These are phyloP conservation scores for Adansonia grandidieri DNA, from an alignment of 441 rosid species.

Conservation along the genomic window DNA sequence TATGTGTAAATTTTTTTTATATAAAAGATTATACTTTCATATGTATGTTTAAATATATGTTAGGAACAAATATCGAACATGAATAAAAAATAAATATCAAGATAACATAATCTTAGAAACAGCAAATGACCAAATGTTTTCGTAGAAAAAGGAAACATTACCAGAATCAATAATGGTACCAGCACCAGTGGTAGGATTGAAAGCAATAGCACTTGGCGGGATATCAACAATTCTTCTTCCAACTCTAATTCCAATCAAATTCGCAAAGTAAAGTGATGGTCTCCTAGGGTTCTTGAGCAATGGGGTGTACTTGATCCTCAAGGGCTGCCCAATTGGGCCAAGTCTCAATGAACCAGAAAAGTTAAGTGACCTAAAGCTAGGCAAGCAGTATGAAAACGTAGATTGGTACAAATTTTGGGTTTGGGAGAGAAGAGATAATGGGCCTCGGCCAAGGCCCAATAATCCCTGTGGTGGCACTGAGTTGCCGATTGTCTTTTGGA, in stretches of 20 bases:
- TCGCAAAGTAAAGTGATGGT: conserved; percentile 85
- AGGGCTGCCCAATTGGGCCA: conserved; percentile 78
- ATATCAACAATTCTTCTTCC: conserved; percentile 75
- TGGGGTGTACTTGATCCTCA: conserved; percentile 74
- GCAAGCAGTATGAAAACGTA: conserved; percentile 91
- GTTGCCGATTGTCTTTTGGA: conserved; percentile 61
- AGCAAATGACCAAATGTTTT: neutral
- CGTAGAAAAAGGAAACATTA: conserved; percentile 25
- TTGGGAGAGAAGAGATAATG: conserved; percentile 79
- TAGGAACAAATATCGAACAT: no score
- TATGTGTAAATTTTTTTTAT: no score
- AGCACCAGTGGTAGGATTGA: conserved; percentile 74
- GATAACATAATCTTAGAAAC: no score
- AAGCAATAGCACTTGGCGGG: conserved; percentile 67
- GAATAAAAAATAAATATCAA: no score
- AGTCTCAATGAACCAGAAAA: conserved; percentile 88
- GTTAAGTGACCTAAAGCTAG: conserved; percentile 67
- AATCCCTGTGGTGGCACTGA: conserved; percentile 86
- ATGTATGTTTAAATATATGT: no score
- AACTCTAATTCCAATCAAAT: conserved; percentile 67
- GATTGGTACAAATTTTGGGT: conserved; percentile 65
- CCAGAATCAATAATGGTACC: conserved; percentile 96
- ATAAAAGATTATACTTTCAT: no score
- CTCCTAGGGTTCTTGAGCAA: conserved; percentile 79
- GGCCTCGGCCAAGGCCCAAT: conserved; percentile 86